Evolutionary conservation across 2,329 filamentous ascomycete genomes (phyloP).

Genomic region (Epichloe glyceriae): DNA sequence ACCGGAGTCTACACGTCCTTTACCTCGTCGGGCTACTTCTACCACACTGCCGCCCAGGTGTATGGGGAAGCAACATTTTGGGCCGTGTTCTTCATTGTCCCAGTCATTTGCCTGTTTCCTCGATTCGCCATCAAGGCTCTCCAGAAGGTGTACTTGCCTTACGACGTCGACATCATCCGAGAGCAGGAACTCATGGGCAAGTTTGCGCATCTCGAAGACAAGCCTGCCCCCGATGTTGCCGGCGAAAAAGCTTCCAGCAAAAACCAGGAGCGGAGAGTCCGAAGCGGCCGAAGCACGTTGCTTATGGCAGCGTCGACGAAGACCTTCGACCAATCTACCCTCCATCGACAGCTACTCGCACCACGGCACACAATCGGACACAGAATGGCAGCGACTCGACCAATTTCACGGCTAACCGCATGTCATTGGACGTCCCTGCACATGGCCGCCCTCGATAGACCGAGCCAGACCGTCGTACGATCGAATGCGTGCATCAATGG

Average conservation of each 20-base stretch:
- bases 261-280: conserved; percentile 44
- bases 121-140: conserved; percentile 75
- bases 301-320: conserved; percentile 61
- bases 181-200: conserved; percentile 78
- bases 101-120: conserved; percentile 72
- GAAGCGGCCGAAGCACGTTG: conserved; percentile 41
- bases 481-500: conserved; percentile 74
- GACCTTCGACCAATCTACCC: conserved; percentile 89
- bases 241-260: conserved; percentile 25
- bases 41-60: conserved; percentile 63
- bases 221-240: conserved; percentile 20
- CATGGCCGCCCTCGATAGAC: conserved; percentile 45
- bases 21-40: conserved; percentile 45
- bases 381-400: conserved; percentile 92
- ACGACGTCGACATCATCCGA: conserved; percentile 88
- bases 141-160: conserved; percentile 89
- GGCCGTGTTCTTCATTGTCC: conserved; percentile 67
- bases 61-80: conserved; percentile 79
- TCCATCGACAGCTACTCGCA: conserved; percentile 69
- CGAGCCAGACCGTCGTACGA: conserved; percentile 76
- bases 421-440: conserved; percentile 30
- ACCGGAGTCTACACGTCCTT: conserved; percentile 67
- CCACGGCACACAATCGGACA: conserved; percentile 63
- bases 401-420: conserved; percentile 62
- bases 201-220: conserved; percentile 54